These are phyloP conservation scores for Emiliania huxleyi DNA, from an alignment of 78 protist genomes.

Conservation along the genomic window DNA sequence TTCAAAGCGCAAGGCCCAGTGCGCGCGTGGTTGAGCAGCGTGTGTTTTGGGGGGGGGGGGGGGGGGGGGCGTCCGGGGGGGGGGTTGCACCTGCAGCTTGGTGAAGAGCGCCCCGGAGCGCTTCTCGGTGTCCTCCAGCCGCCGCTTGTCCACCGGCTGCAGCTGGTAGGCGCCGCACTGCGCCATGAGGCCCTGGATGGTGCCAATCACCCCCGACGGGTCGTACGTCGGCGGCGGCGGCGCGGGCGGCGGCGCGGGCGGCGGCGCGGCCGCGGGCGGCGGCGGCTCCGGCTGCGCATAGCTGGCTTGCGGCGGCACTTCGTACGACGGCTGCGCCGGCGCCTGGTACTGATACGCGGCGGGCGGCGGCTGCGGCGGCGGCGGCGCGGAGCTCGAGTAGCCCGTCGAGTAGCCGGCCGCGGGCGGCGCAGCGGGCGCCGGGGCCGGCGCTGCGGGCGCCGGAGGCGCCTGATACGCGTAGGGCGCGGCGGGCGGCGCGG, in stretches of 20 bases:
- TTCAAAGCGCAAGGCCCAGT: no score
- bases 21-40: no score
- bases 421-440: background rate
- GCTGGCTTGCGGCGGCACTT: background rate
- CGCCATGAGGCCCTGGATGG: background rate
- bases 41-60: no score
- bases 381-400: no score
- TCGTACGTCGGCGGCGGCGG: background rate
- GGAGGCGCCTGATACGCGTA: background rate
- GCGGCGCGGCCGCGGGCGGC: background rate
- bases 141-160: background rate
- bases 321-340: background rate
- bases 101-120: background rate
- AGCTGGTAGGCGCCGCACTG: background rate
- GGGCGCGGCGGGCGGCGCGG: background rate
- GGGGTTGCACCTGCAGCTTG: background rate
- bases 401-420: no score
- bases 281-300: background rate
- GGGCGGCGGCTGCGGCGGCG: background rate
- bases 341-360: background rate
- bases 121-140: background rate
- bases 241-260: slow-evolving; percentile 24
- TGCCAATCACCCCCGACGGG: background rate
- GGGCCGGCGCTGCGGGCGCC: background rate
- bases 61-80: no score